Evolutionary conservation across 2,329 filamentous ascomycete genomes (phyloP), one percentile per base, ranked within the genome.

Genomic region (Dactylellina drechsleri): DNA sequence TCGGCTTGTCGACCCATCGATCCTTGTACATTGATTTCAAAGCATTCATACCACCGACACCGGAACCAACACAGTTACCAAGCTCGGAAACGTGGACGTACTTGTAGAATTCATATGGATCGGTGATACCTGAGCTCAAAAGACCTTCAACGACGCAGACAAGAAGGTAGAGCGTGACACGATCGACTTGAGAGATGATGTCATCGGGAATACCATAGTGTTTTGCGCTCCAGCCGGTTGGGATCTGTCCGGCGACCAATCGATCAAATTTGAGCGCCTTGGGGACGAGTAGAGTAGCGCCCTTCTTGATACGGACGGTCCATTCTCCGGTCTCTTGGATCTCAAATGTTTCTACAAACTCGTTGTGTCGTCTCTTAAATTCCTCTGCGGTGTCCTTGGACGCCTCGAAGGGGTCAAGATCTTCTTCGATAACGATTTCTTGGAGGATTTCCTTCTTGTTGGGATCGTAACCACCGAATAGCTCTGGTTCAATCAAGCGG

Each of bases 71-170:
- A 81, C 94, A 98, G 87, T 99, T 99, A 83, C 95, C 95, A 60
- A 99, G 92, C 82, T 99, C 92, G 6, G 95, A 98, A 76, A 99
- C 89, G 83, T 99, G 95, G 77, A 99, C 93, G 80, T 99, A 99
- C 86, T 98, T 93, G 88, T 99, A 99, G 85, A 99, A 98, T 84
- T 99, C 95, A 81, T 98, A 99, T 18, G 95, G 96, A 81, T 99
- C 96, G 26, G 95, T 98, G 82, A 99, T 94, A 89, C 95, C 95
- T 77, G 92, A 91, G 31, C 92, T 91, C 60, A 99, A 87, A 6
- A 99, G 89, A 72, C 93, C 90, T 83, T 99, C 96, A 0, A 91
- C 92, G 56, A 93, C 96, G 64, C 92, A 96, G 54, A 98, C 93
- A 53, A 99, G 90, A 31, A 98, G 92, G 81, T 92, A 99, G 57